These are phyloP conservation scores for Triticum urartu DNA, from an alignment of 176 grass and related monocot species.

Conservation along the genomic window DNA sequence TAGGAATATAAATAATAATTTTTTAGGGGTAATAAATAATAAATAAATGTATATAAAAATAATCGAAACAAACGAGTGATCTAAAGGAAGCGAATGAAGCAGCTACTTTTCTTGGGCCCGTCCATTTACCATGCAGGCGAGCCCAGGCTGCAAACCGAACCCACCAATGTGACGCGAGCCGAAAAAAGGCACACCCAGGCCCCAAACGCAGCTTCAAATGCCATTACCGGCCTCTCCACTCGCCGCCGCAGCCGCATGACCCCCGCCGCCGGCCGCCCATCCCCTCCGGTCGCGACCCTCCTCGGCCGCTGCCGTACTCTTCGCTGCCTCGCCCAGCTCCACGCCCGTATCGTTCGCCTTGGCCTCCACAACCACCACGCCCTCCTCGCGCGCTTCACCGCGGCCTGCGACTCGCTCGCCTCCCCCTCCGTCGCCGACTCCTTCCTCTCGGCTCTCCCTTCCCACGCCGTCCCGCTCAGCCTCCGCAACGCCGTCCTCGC, in stretches of 20 bases:
- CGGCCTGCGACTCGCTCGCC: conserved; percentile 56
- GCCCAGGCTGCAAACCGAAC: too few species aligned
- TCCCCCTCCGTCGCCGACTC: conserved; percentile 45
- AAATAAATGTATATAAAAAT: too few species aligned
- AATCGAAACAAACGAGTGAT: too few species aligned
- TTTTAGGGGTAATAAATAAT: too few species aligned
- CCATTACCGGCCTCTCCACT: not conserved
- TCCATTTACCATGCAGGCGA: too few species aligned
- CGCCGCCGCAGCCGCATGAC: conserved; percentile 46
- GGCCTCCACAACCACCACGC: conserved; percentile 65
- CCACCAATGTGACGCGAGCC: not conserved
- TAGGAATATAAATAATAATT: too few species aligned
- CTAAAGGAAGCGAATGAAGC: too few species aligned
- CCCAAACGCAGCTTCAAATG: conserved; percentile 15
- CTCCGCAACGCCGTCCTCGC: conserved; percentile 54
- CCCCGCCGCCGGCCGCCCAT: conserved; percentile 31
- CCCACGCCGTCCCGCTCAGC: conserved; percentile 45
- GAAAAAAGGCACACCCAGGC: not conserved
- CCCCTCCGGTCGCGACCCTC: conserved; percentile 46
- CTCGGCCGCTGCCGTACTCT: conserved; percentile 33
- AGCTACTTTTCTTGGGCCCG: too few species aligned
- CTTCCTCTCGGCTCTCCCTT: conserved; percentile 42
- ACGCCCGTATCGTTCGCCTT: conserved; percentile 45
- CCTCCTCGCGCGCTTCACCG: conserved; percentile 62
- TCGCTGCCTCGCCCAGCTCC: conserved; percentile 48